Evolutionary conservation across 2,329 filamentous ascomycete genomes (phyloP).

Genomic region (Scedosporium minutisporum): DNA sequence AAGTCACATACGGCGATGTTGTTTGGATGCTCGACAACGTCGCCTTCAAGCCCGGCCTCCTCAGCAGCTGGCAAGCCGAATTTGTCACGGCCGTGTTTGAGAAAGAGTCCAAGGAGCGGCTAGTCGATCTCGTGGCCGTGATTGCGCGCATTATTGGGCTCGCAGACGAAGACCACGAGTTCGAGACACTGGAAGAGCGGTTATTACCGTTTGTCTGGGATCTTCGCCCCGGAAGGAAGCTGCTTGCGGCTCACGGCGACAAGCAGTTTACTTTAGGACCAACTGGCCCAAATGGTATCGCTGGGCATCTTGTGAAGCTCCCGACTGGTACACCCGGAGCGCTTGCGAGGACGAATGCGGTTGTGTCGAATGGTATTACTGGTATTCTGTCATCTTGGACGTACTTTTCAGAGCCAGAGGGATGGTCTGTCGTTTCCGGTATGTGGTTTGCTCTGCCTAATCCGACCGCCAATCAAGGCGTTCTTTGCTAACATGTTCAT

Average conservation of each 20-base stretch:
- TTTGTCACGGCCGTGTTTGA: conserved; percentile 77
- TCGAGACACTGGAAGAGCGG: conserved; percentile 52
- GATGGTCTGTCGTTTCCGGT: conserved; percentile 78
- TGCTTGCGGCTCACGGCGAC: conserved; percentile 51
- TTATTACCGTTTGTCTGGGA: conserved; percentile 71
- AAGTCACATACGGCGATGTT: conserved; percentile 55
- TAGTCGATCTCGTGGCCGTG: conserved; percentile 59
- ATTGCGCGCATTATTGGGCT: conserved; percentile 63
- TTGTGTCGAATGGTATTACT: conserved; percentile 39
- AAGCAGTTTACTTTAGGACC: conserved; percentile 52
- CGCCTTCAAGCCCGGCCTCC: conserved; percentile 51
- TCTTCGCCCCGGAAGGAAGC: conserved; percentile 58
- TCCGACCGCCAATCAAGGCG: not conserved
- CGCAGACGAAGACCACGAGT: conserved; percentile 47
- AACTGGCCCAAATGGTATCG: conserved; percentile 62
- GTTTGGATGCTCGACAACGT: conserved; percentile 91
- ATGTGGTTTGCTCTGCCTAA: conserved; percentile 12
- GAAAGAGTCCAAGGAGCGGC: conserved; percentile 55
- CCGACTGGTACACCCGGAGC: conserved; percentile 36
- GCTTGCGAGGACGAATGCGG: conserved; percentile 35
- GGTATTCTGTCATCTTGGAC: conserved; percentile 58
- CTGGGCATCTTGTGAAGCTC: conserved; percentile 49
- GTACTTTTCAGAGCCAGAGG: conserved; percentile 62
- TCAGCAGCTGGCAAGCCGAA: conserved; percentile 63
- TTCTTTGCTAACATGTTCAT: conserved; percentile 10